Percentiles rank a stretch among this genome's conserved stretches.
Conservation (phyloP, 306 rosid genomes). For the Cercis canadensis region DNA sequence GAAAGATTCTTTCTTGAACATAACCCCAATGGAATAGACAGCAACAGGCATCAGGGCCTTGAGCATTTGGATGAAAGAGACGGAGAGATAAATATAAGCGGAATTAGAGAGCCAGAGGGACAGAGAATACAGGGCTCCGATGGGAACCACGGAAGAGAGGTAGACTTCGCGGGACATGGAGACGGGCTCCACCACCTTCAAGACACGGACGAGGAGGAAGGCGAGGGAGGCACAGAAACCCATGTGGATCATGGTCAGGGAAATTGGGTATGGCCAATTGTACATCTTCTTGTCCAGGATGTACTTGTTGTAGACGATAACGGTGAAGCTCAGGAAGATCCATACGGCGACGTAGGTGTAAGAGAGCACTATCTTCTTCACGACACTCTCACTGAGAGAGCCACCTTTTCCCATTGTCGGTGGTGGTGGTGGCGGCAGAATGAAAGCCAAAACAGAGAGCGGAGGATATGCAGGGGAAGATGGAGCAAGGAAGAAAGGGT, state of each 20-base stretch:
- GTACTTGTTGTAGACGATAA: conserved; percentile 94
- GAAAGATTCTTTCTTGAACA: conserved; percentile 62
- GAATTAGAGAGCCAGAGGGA: conserved; percentile 94
- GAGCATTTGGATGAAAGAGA: conserved; percentile 91
- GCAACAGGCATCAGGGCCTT: conserved; percentile 96
- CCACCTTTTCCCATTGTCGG: conserved; percentile 76
- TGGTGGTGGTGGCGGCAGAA: conserved; percentile 1
- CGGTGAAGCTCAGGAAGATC: conserved; percentile 91
- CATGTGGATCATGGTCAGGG: conserved; percentile 98
- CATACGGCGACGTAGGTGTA: conserved; percentile 85
- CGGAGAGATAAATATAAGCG: conserved; percentile 90
- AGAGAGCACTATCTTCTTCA: conserved; percentile 77
- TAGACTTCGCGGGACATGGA: conserved; percentile 75
- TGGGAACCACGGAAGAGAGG: conserved; percentile 82
- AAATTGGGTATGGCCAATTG: conserved; percentile 86
- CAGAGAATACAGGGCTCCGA: conserved; percentile 82
- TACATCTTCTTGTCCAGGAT: conserved; percentile 94
- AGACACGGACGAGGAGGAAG: conserved; percentile 64
- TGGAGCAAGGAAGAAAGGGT: conserved; percentile 25
- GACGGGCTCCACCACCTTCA: conserved; percentile 73
- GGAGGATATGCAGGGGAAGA: neutral
- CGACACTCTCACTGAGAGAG: conserved; percentile 73
- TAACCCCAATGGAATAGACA: conserved; percentile 82
- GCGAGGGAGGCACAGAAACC: conserved; percentile 85
- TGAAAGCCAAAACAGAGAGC: neutral